These are phyloP conservation scores for Salmacisia buchloeana DNA, from an alignment of 1,284 basidiomycete species.

Conservation along the genomic window DNA sequence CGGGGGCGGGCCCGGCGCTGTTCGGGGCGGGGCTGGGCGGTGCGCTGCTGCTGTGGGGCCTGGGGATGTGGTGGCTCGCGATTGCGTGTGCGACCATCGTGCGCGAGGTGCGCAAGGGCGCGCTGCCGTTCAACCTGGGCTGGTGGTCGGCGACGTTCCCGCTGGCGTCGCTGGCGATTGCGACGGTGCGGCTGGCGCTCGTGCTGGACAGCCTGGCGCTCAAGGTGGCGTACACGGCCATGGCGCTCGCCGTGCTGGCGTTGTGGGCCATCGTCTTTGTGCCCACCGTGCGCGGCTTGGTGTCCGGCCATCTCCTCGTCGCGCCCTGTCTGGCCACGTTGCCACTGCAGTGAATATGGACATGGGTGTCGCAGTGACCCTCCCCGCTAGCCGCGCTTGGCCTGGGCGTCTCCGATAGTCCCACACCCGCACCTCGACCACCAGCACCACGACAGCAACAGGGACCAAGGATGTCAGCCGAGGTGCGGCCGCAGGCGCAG, in stretches of 20 bases:
- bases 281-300: slow-evolving; percentile 33
- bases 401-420: too few species aligned
- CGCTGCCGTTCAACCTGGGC: slow-evolving; percentile 38
- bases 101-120: slow-evolving; percentile 23
- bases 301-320: slow-evolving; percentile 28
- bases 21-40: slow-evolving; percentile 35
- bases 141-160: slow-evolving; percentile 37
- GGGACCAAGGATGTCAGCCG: too few species aligned
- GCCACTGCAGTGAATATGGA: slow-evolving; percentile 21
- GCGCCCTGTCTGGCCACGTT: slow-evolving; percentile 41
- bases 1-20: slow-evolving; percentile 29
- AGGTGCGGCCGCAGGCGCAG: neutral
- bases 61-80: slow-evolving; percentile 36
- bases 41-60: slow-evolving; percentile 33
- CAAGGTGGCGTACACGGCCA: slow-evolving; percentile 31
- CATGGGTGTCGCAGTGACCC: too few species aligned
- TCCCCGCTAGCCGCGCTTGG: too few species aligned
- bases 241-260: slow-evolving; percentile 23
- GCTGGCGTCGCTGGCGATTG: slow-evolving; percentile 29
- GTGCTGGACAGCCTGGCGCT: slow-evolving; percentile 33
- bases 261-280: slow-evolving; percentile 33
- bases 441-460: neutral
- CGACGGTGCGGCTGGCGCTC: slow-evolving; percentile 27
- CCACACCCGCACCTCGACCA: too few species aligned
- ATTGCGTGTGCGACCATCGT: slow-evolving; percentile 31